Evolutionary conservation across 2,329 filamentous ascomycete species (phyloP), one percentile per base, ranked within the genome.

Genomic region (Nemania serpens): DNA sequence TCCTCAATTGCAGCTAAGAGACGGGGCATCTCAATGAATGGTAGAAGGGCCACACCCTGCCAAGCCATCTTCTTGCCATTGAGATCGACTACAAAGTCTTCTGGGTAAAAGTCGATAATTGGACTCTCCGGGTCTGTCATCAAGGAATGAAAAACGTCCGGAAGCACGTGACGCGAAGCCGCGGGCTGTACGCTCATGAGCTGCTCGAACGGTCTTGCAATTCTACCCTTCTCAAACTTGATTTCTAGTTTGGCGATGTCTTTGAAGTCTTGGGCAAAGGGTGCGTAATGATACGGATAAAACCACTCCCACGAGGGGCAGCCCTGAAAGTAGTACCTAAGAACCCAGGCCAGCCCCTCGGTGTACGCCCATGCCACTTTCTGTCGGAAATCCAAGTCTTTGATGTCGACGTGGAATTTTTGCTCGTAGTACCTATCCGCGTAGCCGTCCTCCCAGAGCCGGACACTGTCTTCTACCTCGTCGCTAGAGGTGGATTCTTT

Each of bases 241-340:
- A 97, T 86, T 34, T 90, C 82, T 81, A 97, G 87, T 68, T 92
- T 88, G 54, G 83, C 85, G 47, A 99, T 82, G 58, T 93, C 88
- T 60, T 90, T 88, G 75, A 99, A 99, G 75, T 99, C 95, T 54
- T 93, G 91, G 2, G 95, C 95, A 74, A 99, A 99, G 3, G 96
- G 95, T 1, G 95, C 96, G 74, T 99, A 99, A 74, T 99, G 95
- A 72, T 98, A 96, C 0, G 95, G 95, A 73, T 97, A 99, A 75
- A 95, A 99, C 95, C 95, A 99, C 54, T 94, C 96, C 95, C 96
- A 99, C 0, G 93, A 97, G 20, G 95, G 93, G 70, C 95, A 99
- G 25, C 95, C 95, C 76, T 99, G 95, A 76, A 97, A 97, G 75
- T 99, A 99, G 77, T 99, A 99, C 37, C 93, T 82, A 52, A 99